Evolutionary conservation across 805 yeast species (phyloP).

Genomic region (Kluyveromyces nonfermentans): DNA sequence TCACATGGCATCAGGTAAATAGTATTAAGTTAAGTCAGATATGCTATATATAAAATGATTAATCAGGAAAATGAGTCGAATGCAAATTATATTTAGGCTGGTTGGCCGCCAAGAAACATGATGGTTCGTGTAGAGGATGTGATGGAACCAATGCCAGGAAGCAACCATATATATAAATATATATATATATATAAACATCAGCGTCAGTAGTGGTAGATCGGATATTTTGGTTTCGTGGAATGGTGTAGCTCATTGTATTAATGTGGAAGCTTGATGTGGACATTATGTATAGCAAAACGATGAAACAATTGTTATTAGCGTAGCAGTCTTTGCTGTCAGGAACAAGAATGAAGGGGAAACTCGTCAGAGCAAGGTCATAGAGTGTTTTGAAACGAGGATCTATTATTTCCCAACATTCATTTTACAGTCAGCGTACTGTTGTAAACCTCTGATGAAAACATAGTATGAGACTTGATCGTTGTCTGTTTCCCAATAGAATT

Average conservation of each 20-base stretch:
- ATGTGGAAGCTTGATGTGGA: neutral
- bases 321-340: too few relatives aligned
- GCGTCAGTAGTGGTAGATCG: too few relatives aligned
- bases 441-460: constrained; percentile 71
- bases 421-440: constrained; percentile 68
- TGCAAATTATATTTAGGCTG: neutral
- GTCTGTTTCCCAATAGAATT: constrained; percentile 85
- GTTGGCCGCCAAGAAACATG: neutral
- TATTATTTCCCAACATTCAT: constrained; percentile 74
- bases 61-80: neutral
- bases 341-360: neutral
- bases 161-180: neutral
- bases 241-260: neutral
- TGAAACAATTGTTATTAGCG: too few relatives aligned
- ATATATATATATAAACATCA: too few relatives aligned
- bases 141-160: neutral
- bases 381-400: neutral
- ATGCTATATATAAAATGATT: too few relatives aligned
- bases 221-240: too few relatives aligned
- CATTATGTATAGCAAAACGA: neutral
- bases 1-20: too few relatives aligned
- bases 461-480: constrained; percentile 73
- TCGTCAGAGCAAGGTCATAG: neutral
- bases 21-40: too few relatives aligned
- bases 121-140: neutral